Evolutionary conservation across 2,329 filamentous ascomycete species (phyloP), one percentile per base, ranked within the genome.

Genomic region (Fusarium annulatum): DNA sequence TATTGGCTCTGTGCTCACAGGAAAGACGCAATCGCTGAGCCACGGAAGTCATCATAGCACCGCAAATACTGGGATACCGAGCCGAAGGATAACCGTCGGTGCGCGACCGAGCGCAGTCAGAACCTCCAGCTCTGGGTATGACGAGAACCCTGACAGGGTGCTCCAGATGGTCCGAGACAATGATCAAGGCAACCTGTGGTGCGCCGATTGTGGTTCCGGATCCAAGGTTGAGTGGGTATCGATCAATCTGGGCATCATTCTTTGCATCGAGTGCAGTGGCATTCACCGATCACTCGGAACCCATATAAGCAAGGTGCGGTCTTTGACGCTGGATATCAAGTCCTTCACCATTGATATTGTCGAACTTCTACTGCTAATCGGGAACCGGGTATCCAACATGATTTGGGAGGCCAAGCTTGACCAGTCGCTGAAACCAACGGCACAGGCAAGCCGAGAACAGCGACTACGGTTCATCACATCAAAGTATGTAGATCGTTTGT

Each of bases 171-270:
- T 99, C 46, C 92, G 96, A 56, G 94, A 97, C 65, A 93, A 93
- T 56, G 96, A 99, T 79, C 93, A 97, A 78, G 95, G 94, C 45
- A 99, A 99, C 82, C 92, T 90, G 75, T 93, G 93, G 89, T 99
- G 96, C 80, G 96, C 96, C 21, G 96, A 99, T 81, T 99, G 96
- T 80, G 94, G 94, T 16, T 97, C 95, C 12, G 92, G 93, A 39
- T 90, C 91, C 79, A 98, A 98, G 84, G 95, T 97, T 28, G 96
- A 99, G 82, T 99, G 96, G 96, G 96, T 98, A 34, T 98, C 96
- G 0, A 97, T 99, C 83, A 99, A 99, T 78, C 88, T 99, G 9
- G 96, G 94, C 51, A 97, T 99, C 67, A 92, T 99, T 61, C 88
- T 99, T 26, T 99, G 96, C 84, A 98, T 98, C 80, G 96, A 99